These are phyloP conservation scores for Effrenium voratum DNA, from an alignment of 73 alveolate genomes.

Conservation along the genomic window DNA sequence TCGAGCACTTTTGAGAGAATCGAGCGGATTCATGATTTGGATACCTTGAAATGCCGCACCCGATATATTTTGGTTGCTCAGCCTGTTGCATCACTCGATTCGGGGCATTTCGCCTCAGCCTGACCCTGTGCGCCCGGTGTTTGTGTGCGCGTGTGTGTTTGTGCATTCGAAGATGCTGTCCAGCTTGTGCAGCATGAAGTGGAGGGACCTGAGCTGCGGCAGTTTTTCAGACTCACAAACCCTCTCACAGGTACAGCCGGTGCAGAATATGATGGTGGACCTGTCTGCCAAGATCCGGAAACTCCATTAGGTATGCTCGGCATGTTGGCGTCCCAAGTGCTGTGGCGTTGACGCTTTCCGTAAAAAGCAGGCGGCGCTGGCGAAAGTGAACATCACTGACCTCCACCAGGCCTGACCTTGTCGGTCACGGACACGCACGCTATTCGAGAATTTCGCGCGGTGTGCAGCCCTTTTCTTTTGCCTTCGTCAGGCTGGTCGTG, in stretches of 20 bases:
- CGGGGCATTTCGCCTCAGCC: not conserved
- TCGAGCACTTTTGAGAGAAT: slow-evolving; percentile 3
- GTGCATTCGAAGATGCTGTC: not conserved
- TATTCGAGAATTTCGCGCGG: not conserved
- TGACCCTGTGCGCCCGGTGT: not conserved
- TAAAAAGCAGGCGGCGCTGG: too few species aligned
- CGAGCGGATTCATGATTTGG: slow-evolving; percentile 1
- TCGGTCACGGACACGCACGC: not conserved
- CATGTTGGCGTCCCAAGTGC: not conserved
- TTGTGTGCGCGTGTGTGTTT: not conserved
- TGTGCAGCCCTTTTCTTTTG: not conserved
- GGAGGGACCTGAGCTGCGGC: too few species aligned
- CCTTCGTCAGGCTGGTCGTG: too few species aligned
- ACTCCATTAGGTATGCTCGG: not conserved
- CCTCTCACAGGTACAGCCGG: too few species aligned
- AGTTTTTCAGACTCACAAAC: too few species aligned
- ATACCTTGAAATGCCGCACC: too few species aligned
- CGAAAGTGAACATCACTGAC: too few species aligned
- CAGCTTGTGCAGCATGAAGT: too few species aligned
- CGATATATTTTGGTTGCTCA: too few species aligned
- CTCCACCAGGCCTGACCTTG: too few species aligned
- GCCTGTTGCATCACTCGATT: not conserved
- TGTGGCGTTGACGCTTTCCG: not conserved
- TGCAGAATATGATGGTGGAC: not conserved
- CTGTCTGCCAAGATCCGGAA: not conserved